Evolutionary conservation across 1,139 yeast genomes (phyloP).

Genomic region (Wickerhamiella pararugosa): DNA sequence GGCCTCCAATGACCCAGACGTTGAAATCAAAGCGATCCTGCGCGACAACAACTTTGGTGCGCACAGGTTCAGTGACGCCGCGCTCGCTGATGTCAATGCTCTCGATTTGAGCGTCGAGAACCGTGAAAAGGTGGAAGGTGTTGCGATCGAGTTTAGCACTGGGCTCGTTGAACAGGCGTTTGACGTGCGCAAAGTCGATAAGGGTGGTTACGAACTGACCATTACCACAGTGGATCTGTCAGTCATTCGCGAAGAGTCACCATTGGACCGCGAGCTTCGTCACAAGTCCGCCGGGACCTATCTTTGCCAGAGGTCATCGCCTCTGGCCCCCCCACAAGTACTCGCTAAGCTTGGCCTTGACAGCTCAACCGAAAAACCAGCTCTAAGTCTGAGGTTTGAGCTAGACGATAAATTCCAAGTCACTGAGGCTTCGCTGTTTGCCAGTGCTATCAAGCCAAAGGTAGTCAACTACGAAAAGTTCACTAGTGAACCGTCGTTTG

Average conservation of each 20-base stretch:
- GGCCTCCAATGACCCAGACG: conserved; percentile 54
- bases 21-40: conserved; percentile 78
- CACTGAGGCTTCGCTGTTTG: conserved; percentile 49
- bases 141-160: conserved; percentile 52
- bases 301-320: conserved; percentile 62
- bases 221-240: conserved; percentile 75
- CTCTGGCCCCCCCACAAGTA: conserved; percentile 55
- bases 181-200: conserved; percentile 48
- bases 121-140: conserved; percentile 40
- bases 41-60: conserved; percentile 87
- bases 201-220: conserved; percentile 52
- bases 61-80: conserved; percentile 52
- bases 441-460: conserved; percentile 26
- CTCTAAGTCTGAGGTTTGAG: conserved; percentile 71
- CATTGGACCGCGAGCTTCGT: conserved; percentile 76
- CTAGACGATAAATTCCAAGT: conserved; percentile 66
- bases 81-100: conserved; percentile 26
- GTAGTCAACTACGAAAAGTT: background rate
- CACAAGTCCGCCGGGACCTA: conserved; percentile 83
- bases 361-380: conserved; percentile 45
- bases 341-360: conserved; percentile 48
- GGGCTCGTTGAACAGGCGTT: conserved; percentile 59
- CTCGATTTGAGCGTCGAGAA: conserved; percentile 4
- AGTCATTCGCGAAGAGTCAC: conserved; percentile 43
- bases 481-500: background rate